These are phyloP conservation scores for Scleroderma bovista DNA, from an alignment of 768 basidiomycete genomes.

Conservation along the genomic window DNA sequence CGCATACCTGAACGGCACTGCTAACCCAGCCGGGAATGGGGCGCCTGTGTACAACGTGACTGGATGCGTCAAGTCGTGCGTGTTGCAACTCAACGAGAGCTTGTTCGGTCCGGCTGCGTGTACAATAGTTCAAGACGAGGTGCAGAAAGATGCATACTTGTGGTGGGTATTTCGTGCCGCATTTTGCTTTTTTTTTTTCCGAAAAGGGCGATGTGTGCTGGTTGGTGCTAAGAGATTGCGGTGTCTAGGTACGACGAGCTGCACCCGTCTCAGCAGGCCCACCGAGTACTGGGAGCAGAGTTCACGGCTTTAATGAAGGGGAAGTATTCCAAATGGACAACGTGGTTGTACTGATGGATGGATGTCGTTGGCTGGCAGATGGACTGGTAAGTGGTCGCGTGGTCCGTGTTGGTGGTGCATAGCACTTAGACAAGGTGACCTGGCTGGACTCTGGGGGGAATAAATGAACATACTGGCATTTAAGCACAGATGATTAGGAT, in stretches of 20 bases:
- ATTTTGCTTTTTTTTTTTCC: neutral
- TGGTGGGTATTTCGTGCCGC: conserved; percentile 39
- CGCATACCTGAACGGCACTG: conserved; percentile 55
- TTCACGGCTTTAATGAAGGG: conserved; percentile 44
- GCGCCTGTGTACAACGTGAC: conserved; percentile 52
- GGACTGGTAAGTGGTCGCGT: too few relatives aligned
- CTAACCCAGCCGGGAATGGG: neutral
- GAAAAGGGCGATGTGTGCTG: too few relatives aligned
- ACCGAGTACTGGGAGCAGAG: conserved; percentile 47
- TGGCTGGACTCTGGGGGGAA: too few relatives aligned
- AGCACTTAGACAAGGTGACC: too few relatives aligned
- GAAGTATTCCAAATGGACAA: conserved; percentile 39
- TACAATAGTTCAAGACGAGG: conserved; percentile 32
- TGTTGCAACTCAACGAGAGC: conserved; percentile 26
- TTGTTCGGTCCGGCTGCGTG: conserved; percentile 26
- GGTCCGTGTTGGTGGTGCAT: too few relatives aligned
- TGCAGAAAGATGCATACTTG: conserved; percentile 47
- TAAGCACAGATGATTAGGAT: too few relatives aligned
- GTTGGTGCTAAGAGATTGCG: too few relatives aligned
- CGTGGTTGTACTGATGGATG: conserved; percentile 40
- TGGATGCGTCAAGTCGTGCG: conserved; percentile 44
- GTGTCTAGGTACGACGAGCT: conserved; percentile 41
- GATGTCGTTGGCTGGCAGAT: too few relatives aligned
- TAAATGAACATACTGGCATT: too few relatives aligned
- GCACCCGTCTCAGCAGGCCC: conserved; percentile 55